Conservation (phyloP, 2,329 filamentous ascomycete genomes). For the Exophiala phaeomuriformis region DNA sequence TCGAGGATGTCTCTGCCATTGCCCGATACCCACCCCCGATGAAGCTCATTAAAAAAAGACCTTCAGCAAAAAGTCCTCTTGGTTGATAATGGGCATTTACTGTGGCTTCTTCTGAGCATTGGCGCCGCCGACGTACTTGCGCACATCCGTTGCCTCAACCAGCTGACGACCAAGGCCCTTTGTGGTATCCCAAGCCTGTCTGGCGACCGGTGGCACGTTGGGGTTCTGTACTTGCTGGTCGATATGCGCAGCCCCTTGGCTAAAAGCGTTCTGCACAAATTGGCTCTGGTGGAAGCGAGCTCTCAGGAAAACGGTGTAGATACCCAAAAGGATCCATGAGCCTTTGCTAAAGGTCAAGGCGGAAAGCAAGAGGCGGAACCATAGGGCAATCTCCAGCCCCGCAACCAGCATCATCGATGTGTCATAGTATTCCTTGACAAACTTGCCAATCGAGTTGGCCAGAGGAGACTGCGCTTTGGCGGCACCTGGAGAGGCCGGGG, state of each 20-base stretch:
- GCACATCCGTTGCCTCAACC: conserved; percentile 70
- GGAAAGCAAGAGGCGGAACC: conserved; percentile 72
- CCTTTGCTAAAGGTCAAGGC: conserved; percentile 82
- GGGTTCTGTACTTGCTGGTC: conserved; percentile 80
- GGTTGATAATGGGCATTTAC: conserved; percentile 28
- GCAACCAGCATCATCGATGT: conserved; percentile 90
- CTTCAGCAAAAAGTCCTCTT: no score
- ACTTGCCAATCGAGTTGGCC: conserved; percentile 77
- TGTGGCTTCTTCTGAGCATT: conserved; percentile 42
- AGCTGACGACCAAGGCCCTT: conserved; percentile 68
- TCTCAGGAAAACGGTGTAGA: conserved; percentile 91
- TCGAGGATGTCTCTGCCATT: no score
- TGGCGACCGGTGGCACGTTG: conserved; percentile 71
- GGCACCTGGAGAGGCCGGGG: conserved; percentile 48
- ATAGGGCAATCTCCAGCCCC: conserved; percentile 76
- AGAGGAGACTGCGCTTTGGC: conserved; percentile 52
- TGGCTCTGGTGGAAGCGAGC: conserved; percentile 82
- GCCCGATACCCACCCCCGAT: no score
- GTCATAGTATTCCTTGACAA: conserved; percentile 98
- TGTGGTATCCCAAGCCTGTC: conserved; percentile 70
- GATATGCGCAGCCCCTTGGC: conserved; percentile 62
- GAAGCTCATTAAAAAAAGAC: not conserved
- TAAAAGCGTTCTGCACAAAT: conserved; percentile 81
- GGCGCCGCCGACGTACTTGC: conserved; percentile 57
- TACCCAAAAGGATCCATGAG: conserved; percentile 75